A percentile compares a stretch with the other conserved stretches of the same genome.
These are phyloP conservation scores for Calonectria pseudoreteaudii DNA, from an alignment of 2,329 filamentous ascomycete genomes.

Conservation along the genomic window DNA sequence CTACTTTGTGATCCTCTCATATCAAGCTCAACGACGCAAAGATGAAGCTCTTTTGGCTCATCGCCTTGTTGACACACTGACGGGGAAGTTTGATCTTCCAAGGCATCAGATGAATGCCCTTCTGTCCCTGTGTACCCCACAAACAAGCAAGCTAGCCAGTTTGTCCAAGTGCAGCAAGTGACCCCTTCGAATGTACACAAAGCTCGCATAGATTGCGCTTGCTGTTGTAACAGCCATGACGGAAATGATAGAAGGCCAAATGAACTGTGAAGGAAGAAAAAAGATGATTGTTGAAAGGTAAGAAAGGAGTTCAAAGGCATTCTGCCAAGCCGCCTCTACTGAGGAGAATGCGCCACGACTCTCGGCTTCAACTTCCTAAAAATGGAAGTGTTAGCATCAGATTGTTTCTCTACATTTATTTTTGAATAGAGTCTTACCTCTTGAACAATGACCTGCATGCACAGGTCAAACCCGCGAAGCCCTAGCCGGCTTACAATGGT, in stretches of 20 bases:
- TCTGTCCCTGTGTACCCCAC: not conserved
- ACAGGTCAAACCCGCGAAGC: conserved; percentile 70
- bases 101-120: not conserved
- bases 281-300: conserved; percentile 75
- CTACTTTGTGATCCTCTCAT: not conserved
- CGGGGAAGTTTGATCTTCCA: too few relatives aligned
- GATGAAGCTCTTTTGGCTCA: not conserved
- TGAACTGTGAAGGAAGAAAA: conserved; percentile 70
- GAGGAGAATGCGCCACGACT: conserved; percentile 74
- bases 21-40: not conserved
- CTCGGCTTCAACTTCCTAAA: conserved; percentile 61
- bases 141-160: not conserved
- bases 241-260: conserved; percentile 70
- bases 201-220: conserved; percentile 34
- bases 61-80: too few relatives aligned
- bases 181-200: not conserved
- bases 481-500: conserved; percentile 67
- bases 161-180: not conserved
- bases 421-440: conserved; percentile 54
- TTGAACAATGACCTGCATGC: conserved; percentile 69
- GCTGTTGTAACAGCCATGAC: conserved; percentile 56
- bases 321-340: conserved; percentile 74
- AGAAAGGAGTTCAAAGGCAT: conserved; percentile 74
- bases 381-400: not conserved
- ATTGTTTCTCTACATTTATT: not conserved